Evolutionary conservation across 2,329 filamentous ascomycete genomes (phyloP), one percentile per base, ranked within the genome.

Genomic region (Neonectria coccinea): DNA sequence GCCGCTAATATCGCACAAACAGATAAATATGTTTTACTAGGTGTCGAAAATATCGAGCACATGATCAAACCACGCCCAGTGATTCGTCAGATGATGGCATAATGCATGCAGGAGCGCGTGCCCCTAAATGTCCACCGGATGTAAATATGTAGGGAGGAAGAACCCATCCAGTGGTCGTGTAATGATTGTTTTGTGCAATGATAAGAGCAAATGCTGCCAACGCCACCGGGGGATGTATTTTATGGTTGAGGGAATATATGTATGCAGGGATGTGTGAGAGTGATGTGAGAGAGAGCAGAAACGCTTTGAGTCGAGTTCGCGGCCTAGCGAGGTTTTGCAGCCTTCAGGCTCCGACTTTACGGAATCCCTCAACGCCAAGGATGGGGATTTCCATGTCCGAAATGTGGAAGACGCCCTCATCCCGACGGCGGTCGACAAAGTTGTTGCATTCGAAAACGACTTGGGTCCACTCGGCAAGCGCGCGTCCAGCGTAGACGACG

Each of bases 391-490:
- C 92, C 45, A 95, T 88, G 47, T 90, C 88, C 69, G 81, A 83
- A 64, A 93, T 85, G 0, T 82, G 82, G 2, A 87, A 84, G 10
- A 94, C 87, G 48, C 92, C 92, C 75, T 96, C 92, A 51, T 89
- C 88, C 56, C 89, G 89, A 59, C 92, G 86, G 50, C 92, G 84
- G 63, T 95, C 92, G 33, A 93, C 88, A 77, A 95, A 96, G 73
- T 89, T 92, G 79, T 94, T 93, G 80, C 89, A 93, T 76, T 96
- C 92, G 60, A 87, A 86, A 16, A 94, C 88, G 20, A 95, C 86
- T 18, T 92, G 81, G 20, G 85, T 84, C 92, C 92, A 96, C 77
- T 96, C 92, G 0, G 92, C 92, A 48, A 96, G 82, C 0, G 92
- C 90, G 20, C 91, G 85, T 2, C 92, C 92, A 3, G 87, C 83